Evolutionary conservation across 495 filamentous ascomycete genomes (phyloP).

Genomic region (Xylaria sp.): DNA sequence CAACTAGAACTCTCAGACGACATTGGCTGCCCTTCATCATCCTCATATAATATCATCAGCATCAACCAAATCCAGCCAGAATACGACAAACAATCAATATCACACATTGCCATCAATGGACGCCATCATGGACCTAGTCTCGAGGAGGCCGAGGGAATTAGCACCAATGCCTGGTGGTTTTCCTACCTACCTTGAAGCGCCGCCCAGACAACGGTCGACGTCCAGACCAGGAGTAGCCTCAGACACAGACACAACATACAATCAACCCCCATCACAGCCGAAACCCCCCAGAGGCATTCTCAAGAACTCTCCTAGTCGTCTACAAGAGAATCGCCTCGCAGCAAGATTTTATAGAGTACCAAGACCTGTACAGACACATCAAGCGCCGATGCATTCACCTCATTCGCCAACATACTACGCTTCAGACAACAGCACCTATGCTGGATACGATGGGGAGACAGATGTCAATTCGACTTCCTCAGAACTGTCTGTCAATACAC

Average conservation of each 20-base stretch:
- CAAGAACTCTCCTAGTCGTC: constrained; percentile 36
- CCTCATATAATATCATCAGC: constrained; percentile 12
- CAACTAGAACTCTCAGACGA: constrained; percentile 14
- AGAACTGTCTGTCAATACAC: constrained; percentile 52
- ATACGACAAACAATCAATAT: constrained; percentile 25
- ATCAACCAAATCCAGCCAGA: constrained; percentile 18
- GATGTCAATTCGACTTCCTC: constrained; percentile 54
- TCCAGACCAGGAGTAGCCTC: constrained; percentile 32
- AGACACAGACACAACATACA: constrained; percentile 29
- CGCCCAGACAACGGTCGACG: constrained; percentile 27
- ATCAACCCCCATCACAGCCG: constrained; percentile 9
- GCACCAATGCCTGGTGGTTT: constrained; percentile 41
- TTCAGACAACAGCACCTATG: constrained; percentile 39
- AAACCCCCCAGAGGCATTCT: constrained; percentile 39
- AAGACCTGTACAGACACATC: constrained; percentile 28
- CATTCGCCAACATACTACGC: constrained; percentile 41
- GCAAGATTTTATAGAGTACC: constrained; percentile 41
- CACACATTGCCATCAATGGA: constrained; percentile 13
- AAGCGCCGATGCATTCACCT: constrained; percentile 23
- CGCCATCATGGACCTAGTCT: not conserved
- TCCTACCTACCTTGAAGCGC: constrained; percentile 33
- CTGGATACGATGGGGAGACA: constrained; percentile 41
- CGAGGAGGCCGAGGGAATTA: not conserved
- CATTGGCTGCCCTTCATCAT: constrained; percentile 6
- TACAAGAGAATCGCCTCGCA: constrained; percentile 35